These are phyloP conservation scores for Pleurotus eryngii DNA, from an alignment of 768 basidiomycete genomes.

Conservation along the genomic window DNA sequence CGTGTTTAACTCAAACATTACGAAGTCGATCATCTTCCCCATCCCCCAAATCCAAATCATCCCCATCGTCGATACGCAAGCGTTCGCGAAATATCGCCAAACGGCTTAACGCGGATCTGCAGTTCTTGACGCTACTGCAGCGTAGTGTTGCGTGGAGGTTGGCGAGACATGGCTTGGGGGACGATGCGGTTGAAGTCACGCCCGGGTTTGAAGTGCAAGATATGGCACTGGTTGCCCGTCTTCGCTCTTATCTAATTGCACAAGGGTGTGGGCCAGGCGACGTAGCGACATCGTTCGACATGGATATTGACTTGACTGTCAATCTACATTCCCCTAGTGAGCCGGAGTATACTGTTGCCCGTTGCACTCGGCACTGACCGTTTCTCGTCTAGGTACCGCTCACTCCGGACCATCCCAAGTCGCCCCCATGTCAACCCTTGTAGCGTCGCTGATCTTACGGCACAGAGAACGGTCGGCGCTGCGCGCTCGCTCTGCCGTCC, in stretches of 20 bases:
- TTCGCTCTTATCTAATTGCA: conserved; percentile 8
- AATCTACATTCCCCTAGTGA: conserved; percentile 2
- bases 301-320: conserved; percentile 1
- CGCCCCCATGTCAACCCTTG: conserved; percentile 11
- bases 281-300: not conserved
- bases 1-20: conserved; percentile 9
- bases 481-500: conserved; percentile 1
- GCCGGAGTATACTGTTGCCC: not conserved
- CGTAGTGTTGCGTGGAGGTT: conserved; percentile 10
- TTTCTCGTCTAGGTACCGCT: not conserved
- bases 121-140: conserved; percentile 7
- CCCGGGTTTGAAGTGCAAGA: conserved; percentile 12
- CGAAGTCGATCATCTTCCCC: conserved; percentile 5
- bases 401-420: not conserved
- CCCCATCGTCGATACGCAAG: conserved; percentile 4
- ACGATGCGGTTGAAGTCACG: not conserved
- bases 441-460: conserved; percentile 10
- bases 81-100: conserved; percentile 4
- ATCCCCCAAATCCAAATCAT: not conserved
- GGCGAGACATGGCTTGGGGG: not conserved
- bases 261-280: conserved; percentile 6
- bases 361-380: not conserved
- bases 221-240: conserved; percentile 7
- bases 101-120: conserved; percentile 3
- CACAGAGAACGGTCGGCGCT: conserved; percentile 10